phyloP scores from a whole-genome alignment of 805 yeast species.

The Lipomyces orientalis region DNA sequence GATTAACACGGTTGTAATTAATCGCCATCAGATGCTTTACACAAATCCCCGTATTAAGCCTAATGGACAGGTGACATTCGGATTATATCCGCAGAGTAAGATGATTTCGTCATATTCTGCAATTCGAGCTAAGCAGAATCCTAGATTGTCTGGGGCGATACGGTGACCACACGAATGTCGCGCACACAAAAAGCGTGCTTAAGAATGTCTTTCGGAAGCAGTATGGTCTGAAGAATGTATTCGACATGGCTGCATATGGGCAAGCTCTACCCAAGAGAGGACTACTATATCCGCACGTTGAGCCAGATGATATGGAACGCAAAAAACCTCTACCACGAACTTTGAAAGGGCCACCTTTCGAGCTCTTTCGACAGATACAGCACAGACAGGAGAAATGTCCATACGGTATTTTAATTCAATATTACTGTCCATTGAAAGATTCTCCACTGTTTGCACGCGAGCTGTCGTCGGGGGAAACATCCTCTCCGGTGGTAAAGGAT shows the following conservation, averaged over 20 bases:
- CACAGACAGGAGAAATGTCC: slow-evolving; percentile 10
- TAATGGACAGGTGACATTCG: slow-evolving; percentile 7
- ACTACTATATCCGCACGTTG: not conserved
- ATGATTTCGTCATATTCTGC: not conserved
- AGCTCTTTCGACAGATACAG: slow-evolving; percentile 18
- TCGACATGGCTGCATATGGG: slow-evolving; percentile 16
- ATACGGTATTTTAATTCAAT: slow-evolving; percentile 9
- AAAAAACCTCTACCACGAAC: slow-evolving; percentile 13
- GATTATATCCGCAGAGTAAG: slow-evolving; percentile 3
- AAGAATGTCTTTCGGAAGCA: slow-evolving; percentile 28
- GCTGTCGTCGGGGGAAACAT: not conserved
- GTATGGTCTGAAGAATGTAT: slow-evolving; percentile 12
- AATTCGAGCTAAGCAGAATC: not conserved
- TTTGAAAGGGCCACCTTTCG: slow-evolving; percentile 25
- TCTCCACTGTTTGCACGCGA: not conserved
- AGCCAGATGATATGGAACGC: slow-evolving; percentile 3
- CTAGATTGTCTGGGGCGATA: not conserved
- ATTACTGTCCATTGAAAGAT: slow-evolving; percentile 24
- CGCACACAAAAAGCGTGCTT: slow-evolving; percentile 21
- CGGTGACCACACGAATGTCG: not conserved
- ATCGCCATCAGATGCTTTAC: slow-evolving; percentile 21
- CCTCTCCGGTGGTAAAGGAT: not conserved
- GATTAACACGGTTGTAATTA: slow-evolving; percentile 12
- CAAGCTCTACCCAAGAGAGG: not conserved
- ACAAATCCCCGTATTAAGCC: not conserved